phyloP scores from a whole-genome alignment of 2,329 filamentous ascomycete species.

The Ophiocordyceps polyrhachis-furcata region DNA sequence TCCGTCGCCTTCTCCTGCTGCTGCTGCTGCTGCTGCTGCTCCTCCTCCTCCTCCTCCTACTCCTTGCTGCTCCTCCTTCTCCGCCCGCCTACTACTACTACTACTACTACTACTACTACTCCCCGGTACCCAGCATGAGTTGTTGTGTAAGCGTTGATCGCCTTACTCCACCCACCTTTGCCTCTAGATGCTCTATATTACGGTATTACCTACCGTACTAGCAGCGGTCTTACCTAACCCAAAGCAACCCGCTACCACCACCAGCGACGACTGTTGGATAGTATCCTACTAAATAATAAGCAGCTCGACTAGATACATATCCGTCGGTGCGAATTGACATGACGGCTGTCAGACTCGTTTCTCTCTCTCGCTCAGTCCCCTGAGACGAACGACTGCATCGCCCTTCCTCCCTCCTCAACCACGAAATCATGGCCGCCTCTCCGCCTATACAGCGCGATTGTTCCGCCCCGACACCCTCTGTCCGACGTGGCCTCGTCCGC shows the following conservation, averaged over 20 bases:
- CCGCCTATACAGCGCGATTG: background rate
- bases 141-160: no score
- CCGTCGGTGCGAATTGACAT: background rate
- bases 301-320: background rate
- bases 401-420: background rate
- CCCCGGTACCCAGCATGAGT: no score
- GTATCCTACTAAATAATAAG: background rate
- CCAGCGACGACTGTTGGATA: background rate
- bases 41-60: no score
- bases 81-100: no score
- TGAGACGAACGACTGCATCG: background rate
- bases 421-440: background rate
- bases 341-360: background rate
- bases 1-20: no score
- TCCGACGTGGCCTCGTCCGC: background rate
- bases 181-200: no score
- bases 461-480: background rate
- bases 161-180: no score
- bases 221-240: background rate
- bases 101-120: no score
- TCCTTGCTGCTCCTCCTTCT: no score
- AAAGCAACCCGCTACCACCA: background rate
- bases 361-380: background rate
- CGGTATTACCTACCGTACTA: background rate
- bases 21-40: no score